Conservation (phyloP, 495 filamentous ascomycete species). For the Podospora pseudocomata region DNA sequence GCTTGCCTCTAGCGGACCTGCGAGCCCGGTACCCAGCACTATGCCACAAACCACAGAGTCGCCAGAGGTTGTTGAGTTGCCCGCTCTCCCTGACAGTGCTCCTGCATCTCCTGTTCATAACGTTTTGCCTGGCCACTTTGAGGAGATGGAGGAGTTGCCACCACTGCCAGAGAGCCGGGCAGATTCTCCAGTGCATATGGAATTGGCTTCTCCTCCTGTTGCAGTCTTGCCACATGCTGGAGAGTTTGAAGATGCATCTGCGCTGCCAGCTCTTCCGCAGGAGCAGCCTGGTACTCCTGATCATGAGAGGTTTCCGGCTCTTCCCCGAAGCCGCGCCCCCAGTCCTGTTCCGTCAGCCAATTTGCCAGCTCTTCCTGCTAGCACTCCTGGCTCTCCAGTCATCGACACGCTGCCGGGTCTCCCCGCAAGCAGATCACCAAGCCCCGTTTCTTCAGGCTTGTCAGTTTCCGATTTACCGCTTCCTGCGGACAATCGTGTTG, state of each 20-base stretch:
- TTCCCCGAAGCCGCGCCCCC: neutral
- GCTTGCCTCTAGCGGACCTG: neutral
- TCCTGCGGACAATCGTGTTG: too few relatives aligned
- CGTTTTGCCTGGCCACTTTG: neutral
- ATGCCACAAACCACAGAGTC: neutral
- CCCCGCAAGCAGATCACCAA: neutral
- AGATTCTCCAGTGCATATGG: neutral
- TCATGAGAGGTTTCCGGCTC: neutral
- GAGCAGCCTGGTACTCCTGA: neutral
- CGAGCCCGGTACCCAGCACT: neutral
- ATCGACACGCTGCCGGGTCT: neutral
- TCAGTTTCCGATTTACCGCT: neutral
- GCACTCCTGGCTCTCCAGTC: neutral
- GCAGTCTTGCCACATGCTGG: neutral
- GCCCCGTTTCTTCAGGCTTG: neutral
- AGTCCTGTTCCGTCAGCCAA: neutral
- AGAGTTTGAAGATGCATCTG: neutral
- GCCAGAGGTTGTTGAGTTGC: neutral
- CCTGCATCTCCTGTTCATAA: neutral
- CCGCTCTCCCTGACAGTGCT: neutral
- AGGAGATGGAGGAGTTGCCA: neutral
- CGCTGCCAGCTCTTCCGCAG: neutral
- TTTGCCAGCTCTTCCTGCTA: slow-evolving; percentile 1
- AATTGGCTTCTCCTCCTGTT: neutral
- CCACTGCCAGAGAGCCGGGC: slow-evolving; percentile 7